These are phyloP conservation scores for Gigaspora rosea DNA, from an alignment of 192 early-diverging fungal species.

Conservation along the genomic window DNA sequence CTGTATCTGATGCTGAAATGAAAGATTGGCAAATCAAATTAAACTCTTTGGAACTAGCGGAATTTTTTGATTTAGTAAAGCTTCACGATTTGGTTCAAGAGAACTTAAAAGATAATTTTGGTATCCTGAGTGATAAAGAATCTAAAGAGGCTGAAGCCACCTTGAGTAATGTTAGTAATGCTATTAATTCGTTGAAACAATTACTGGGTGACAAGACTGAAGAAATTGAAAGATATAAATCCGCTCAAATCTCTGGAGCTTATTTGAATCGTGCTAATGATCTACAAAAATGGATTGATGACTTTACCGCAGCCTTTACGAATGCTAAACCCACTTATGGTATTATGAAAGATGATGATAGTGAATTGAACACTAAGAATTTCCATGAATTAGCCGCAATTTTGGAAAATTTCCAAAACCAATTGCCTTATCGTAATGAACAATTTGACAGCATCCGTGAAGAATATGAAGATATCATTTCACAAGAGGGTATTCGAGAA, in stretches of 20 bases:
- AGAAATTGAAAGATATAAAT: slow-evolving; percentile 28
- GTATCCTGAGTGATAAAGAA: slow-evolving; percentile 20
- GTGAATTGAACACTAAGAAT: slow-evolving; percentile 23
- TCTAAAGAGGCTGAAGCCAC: neutral
- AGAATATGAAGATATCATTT: slow-evolving; percentile 16
- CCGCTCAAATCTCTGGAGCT: slow-evolving; percentile 16
- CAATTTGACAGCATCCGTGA: slow-evolving; percentile 23
- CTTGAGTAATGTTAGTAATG: neutral
- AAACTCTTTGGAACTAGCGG: slow-evolving; percentile 22
- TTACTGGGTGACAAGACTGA: slow-evolving; percentile 23
- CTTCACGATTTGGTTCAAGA: slow-evolving; percentile 16
- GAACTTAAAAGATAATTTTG: slow-evolving; percentile 20
- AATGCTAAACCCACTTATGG: slow-evolving; percentile 9
- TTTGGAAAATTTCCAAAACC: slow-evolving; percentile 19
- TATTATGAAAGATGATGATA: slow-evolving; percentile 11
- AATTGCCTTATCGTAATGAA: slow-evolving; percentile 6
- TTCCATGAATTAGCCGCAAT: neutral
- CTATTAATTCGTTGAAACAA: slow-evolving; percentile 6
- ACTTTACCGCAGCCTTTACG: neutral
- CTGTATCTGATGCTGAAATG: neutral
- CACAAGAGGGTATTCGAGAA: slow-evolving; percentile 24
- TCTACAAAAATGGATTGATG: slow-evolving; percentile 26
- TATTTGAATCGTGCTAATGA: slow-evolving; percentile 14
- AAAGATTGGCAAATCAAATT: slow-evolving; percentile 34
- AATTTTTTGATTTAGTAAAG: slow-evolving; percentile 26